A percentile compares a stretch with the other conserved stretches of the same genome.
phyloP scores from a whole-genome alignment of 805 yeast genomes.

The Hanseniaspora clermontiae region DNA sequence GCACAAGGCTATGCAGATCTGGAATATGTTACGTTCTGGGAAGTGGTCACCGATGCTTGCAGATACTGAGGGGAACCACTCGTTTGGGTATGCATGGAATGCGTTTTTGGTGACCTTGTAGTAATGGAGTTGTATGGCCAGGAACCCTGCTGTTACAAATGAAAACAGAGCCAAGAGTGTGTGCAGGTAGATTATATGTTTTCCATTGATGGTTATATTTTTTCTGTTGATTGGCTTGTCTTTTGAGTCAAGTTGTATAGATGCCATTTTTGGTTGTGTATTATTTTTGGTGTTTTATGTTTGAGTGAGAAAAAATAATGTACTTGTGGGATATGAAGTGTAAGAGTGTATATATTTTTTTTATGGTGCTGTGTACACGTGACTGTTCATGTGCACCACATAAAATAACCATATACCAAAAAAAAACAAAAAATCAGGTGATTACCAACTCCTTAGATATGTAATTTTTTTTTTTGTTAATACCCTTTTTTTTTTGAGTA shows the following conservation, averaged over 20 bases:
- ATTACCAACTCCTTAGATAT: no score
- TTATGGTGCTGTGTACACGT: no score
- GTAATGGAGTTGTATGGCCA: conserved; percentile 71
- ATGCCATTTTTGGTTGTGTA: neutral
- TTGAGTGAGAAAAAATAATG: neutral
- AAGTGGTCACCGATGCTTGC: conserved; percentile 95
- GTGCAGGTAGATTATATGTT: conserved; percentile 38
- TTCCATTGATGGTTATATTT: neutral
- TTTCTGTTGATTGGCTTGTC: neutral
- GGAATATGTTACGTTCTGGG: conserved; percentile 90
- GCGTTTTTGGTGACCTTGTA: conserved; percentile 80
- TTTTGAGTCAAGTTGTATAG: neutral
- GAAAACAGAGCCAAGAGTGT: conserved; percentile 61
- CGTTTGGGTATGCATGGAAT: conserved; percentile 83
- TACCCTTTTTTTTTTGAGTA: no score
- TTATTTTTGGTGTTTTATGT: neutral
- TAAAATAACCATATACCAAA: no score
- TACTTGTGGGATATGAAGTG: no score
- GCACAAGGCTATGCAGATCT: conserved; percentile 79
- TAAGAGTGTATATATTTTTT: no score
- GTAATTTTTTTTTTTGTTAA: no score
- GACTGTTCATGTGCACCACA: no score
- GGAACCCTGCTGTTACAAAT: conserved; percentile 57
- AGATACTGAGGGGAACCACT: conserved; percentile 96
- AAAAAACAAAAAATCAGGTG: no score